Percentiles rank a stretch among this genome's conserved stretches.
phyloP scores from a whole-genome alignment of 2,329 filamentous ascomycete genomes.

The Pseudonectria foliicola region DNA sequence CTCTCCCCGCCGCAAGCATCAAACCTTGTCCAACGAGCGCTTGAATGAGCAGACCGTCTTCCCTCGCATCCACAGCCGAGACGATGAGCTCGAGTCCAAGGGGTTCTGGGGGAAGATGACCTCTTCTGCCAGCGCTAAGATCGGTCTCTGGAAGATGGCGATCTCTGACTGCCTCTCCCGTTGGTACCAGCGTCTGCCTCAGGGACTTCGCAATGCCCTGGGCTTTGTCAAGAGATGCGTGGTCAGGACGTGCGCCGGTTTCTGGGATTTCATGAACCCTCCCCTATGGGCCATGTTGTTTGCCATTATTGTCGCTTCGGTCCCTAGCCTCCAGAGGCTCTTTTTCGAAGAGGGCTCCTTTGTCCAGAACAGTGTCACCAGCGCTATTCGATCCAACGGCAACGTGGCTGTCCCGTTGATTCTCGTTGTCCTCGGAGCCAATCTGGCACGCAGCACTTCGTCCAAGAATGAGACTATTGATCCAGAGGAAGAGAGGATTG shows the following conservation, averaged over 20 bases:
- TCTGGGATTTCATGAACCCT: conserved; percentile 97
- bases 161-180: conserved; percentile 16
- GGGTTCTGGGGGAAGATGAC: conserved; percentile 34
- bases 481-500: conserved; percentile 61
- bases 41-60: too few species aligned
- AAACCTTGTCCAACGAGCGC: too few species aligned
- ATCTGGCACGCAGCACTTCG: conserved; percentile 85
- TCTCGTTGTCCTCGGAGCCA: conserved; percentile 88
- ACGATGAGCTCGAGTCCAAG: conserved; percentile 31
- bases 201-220: conserved; percentile 31
- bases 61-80: conserved; percentile 43
- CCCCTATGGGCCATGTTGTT: conserved; percentile 95
- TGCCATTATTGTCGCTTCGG: conserved; percentile 83
- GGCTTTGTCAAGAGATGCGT: conserved; percentile 25
- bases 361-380: conserved; percentile 85
- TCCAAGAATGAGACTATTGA: conserved; percentile 57
- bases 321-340: conserved; percentile 71
- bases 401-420: conserved; percentile 93
- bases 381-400: conserved; percentile 76
- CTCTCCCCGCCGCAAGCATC: too few species aligned
- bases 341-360: conserved; percentile 91
- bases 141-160: conserved; percentile 15
- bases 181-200: conserved; percentile 33
- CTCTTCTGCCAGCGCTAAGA: conserved; percentile 25
- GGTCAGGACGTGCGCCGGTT: conserved; percentile 50